Base-by-base conservation (phyloP, 2,329 filamentous ascomycete genomes). In the Arthrobotrys megalospora region DNA sequence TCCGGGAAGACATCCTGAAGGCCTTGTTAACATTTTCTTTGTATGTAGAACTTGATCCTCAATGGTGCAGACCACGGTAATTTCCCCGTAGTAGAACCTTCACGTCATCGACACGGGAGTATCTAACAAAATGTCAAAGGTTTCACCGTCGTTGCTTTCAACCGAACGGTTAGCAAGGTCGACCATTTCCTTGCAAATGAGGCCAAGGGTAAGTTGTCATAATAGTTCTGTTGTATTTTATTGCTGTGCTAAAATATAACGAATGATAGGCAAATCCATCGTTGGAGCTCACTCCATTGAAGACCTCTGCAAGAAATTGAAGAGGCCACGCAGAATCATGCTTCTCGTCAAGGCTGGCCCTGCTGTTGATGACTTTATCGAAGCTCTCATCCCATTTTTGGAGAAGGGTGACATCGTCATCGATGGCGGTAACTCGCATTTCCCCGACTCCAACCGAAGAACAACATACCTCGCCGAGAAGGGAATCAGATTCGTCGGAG, bases 351-450 rank as follows among this genome's bases (percentile, higher is more conserved):
- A 97, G 92, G 96, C 96, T 83, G 96, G 96, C 84, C 93, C 96
- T 89, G 92, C 96, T 80, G 96, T 99, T 82, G 96, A 99, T 86
- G 93, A 97, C 88, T 98, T 97, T 91, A 98, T 99, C 84, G 94
- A 97, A 90, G 91, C 91, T 82, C 91, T 99, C 81, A 89, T 98
- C 80, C 93, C 92, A 81, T 90, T 92, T 84, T 88, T 95, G 81
- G 91, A 94, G 85, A 85, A 89, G 84, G 94, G 93, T 82, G 96
- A 99, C 86, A 97, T 99, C 90, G 96, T 99, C 89, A 98, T 99
- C 84, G 96, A 99, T 85, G 96, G 96, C 85, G 96, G 94, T 84
- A 98, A 99, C 92, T 98, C 95, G 82, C 96, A 98, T 89, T 99
- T 92, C 91, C 96, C 96, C 84, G 96, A 98, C 88, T 95, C 93